phyloP scores from a whole-genome alignment of 257 asterid genomes.

The Nicotiana noctiflora region DNA sequence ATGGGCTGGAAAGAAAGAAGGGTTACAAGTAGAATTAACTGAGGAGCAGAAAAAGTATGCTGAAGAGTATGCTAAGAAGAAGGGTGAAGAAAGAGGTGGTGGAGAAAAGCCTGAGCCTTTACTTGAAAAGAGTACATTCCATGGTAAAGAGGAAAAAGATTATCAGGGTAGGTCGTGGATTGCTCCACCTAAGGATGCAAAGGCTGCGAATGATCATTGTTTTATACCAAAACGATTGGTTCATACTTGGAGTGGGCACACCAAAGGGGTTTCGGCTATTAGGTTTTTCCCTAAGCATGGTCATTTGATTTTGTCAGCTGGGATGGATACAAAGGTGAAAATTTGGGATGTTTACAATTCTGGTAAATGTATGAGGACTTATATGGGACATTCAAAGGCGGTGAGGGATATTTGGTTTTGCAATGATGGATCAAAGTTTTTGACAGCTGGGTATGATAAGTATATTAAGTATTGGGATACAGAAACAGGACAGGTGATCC shows the following conservation, averaged over 20 bases:
- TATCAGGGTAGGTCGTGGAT: slow-evolving; percentile 99
- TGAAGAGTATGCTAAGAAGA: slow-evolving; percentile 92
- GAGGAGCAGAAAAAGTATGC: slow-evolving; percentile 99
- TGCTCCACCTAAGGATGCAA: slow-evolving; percentile 92
- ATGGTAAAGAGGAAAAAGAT: slow-evolving; percentile 92
- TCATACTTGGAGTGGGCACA: slow-evolving; percentile 98
- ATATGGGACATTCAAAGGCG: slow-evolving; percentile 94
- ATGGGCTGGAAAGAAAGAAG: too few species aligned
- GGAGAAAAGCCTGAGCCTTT: slow-evolving; percentile 52
- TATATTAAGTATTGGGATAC: slow-evolving; percentile 99
- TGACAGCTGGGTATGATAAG: slow-evolving; percentile 94
- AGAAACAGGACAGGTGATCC: slow-evolving; percentile 94
- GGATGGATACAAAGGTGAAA: slow-evolving; percentile 95
- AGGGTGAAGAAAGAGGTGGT: slow-evolving; percentile 75
- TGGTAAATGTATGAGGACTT: slow-evolving; percentile 93
- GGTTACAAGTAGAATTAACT: slow-evolving; percentile 71
- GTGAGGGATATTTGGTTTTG: slow-evolving; percentile 89
- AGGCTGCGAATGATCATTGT: slow-evolving; percentile 93
- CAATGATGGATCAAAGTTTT: slow-evolving; percentile 83
- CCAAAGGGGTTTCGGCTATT: slow-evolving; percentile 93
- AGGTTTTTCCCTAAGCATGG: slow-evolving; percentile 93
- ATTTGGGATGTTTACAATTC: slow-evolving; percentile 94
- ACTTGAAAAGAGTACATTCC: slow-evolving; percentile 74
- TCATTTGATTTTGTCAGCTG: slow-evolving; percentile 89
- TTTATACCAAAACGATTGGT: slow-evolving; percentile 90